These are phyloP conservation scores for Limnanthes douglasii DNA, from an alignment of 345 rosid genomes.

Conservation along the genomic window DNA sequence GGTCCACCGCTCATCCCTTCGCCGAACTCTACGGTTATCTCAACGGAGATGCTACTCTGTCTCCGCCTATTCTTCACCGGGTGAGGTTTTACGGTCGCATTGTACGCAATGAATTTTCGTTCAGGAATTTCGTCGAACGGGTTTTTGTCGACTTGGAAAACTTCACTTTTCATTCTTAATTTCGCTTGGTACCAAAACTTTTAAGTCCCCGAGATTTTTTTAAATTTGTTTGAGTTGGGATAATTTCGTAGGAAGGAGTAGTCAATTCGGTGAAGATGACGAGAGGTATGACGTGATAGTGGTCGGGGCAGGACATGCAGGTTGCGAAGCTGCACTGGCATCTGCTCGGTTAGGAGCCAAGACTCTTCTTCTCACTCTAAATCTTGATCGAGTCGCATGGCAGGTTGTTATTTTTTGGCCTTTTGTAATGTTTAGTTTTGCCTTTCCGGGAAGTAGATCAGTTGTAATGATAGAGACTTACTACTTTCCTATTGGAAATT, in stretches of 20 bases:
- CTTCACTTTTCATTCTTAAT: neutral
- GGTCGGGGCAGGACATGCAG: conserved; percentile 94
- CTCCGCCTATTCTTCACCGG: conserved; percentile 11
- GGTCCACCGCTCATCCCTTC: conserved; percentile 8
- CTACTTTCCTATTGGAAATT: too few relatives aligned
- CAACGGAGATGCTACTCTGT: conserved; percentile 7
- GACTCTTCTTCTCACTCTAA: conserved; percentile 84
- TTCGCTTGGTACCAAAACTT: neutral
- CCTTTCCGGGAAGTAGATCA: too few relatives aligned
- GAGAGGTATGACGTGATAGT: conserved; percentile 81
- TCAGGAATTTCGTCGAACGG: too few relatives aligned
- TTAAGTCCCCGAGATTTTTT: neutral
- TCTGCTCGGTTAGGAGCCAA: conserved; percentile 84
- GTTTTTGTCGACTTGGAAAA: conserved; percentile 1
- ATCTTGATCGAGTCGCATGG: conserved; percentile 90
- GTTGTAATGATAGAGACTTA: too few relatives aligned
- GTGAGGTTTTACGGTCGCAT: conserved; percentile 7
- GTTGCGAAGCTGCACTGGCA: conserved; percentile 88
- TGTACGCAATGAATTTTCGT: conserved; percentile 2
- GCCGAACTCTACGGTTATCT: conserved; percentile 7
- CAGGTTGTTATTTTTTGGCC: conserved; percentile 30
- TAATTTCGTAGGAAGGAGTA: conserved; percentile 25
- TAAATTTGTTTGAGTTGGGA: conserved; percentile 1
- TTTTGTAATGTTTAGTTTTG: neutral
- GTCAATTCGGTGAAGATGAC: conserved; percentile 16